Evolutionary conservation across 306 rosid species (phyloP), one percentile per base, ranked within the genome.

Genomic region (Dalbergia cultrata): DNA sequence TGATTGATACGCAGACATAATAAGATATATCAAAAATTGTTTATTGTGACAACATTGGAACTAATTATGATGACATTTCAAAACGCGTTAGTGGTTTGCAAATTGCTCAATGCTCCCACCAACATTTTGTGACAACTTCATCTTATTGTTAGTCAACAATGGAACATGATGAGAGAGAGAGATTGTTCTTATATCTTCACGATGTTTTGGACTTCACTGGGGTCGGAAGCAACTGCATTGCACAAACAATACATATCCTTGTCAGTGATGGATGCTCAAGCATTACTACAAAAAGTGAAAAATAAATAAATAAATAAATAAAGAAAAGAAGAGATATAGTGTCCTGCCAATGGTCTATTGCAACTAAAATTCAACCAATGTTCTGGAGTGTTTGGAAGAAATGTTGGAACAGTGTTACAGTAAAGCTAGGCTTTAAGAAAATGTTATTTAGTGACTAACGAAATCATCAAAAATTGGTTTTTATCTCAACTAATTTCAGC

Each of bases 171-270:
- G 39, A 41, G 41, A 41, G 9, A 43, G 34, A 76, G 69, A 52
- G 18, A 34, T 41, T 22, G 16, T 65, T 72, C 77, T 70, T 67
- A 80, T 62, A 31, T 84, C 85, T 82, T 91, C 84, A 95, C 3
- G 83, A 76, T 49, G 91, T 57, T 85, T 95, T 95, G 66, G 97
- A 80, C 82, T 92, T 95, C 44, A 80, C 76, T 1, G 93, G 88
- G 19, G 94, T 82, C 33, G 98, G 97, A 79, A 92, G 97, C 86
- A 92, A 86, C 98, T 95, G 91, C 89, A 86, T 65, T 39, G 64
- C 21, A 81, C 43, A 80, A 82, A 67, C 81, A 81, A 83, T 18
- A 59, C 59, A 21, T 21, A 21, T 21, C 22, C 39, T 71, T n/a
- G 57, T 83, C 26, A 82, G 86, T 13, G 43, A 70, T 71, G 45